Percentiles rank a stretch among this genome's conserved stretches.
Conservation (phyloP, 345 rosid genomes). For the Excoecaria cochinchinensis region DNA sequence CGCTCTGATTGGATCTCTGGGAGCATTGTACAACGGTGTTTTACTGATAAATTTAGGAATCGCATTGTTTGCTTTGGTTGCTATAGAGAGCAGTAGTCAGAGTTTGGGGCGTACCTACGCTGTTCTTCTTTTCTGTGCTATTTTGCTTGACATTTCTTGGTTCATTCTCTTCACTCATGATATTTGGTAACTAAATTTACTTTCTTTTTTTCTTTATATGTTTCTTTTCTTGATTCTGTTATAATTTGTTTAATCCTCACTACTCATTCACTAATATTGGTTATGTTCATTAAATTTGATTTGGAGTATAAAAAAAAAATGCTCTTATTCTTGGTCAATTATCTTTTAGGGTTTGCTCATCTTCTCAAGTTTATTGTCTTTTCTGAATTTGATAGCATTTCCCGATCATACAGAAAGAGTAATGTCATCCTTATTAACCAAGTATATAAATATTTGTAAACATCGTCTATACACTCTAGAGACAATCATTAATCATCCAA, state of each 20-base stretch:
- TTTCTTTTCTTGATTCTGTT: neutral
- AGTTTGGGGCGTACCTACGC: slow-evolving; percentile 79
- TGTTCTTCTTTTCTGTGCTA: slow-evolving; percentile 57
- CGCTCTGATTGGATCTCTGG: slow-evolving; percentile 80
- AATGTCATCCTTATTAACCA: too few species aligned
- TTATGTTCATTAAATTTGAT: neutral
- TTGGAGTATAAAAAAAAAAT: neutral
- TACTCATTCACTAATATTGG: neutral
- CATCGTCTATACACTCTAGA: too few species aligned
- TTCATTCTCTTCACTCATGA: slow-evolving; percentile 28
- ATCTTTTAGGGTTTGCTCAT: neutral
- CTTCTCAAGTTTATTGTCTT: neutral
- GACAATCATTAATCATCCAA: neutral
- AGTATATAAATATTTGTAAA: too few species aligned
- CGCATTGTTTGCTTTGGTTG: slow-evolving; percentile 81
- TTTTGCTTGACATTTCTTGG: slow-evolving; percentile 32
- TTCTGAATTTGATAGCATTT: neutral
- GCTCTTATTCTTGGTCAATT: neutral
- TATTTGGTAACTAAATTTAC: slow-evolving; percentile 41
- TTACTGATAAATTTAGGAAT: slow-evolving; percentile 64
- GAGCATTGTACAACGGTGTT: slow-evolving; percentile 87
- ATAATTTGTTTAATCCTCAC: neutral
- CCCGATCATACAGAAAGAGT: neutral
- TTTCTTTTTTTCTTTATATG: neutral
- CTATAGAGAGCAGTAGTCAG: slow-evolving; percentile 84